Percentiles rank a stretch among this genome's conserved stretches.
phyloP scores from a whole-genome alignment of 345 rosid genomes.

The Brassica cretica region DNA sequence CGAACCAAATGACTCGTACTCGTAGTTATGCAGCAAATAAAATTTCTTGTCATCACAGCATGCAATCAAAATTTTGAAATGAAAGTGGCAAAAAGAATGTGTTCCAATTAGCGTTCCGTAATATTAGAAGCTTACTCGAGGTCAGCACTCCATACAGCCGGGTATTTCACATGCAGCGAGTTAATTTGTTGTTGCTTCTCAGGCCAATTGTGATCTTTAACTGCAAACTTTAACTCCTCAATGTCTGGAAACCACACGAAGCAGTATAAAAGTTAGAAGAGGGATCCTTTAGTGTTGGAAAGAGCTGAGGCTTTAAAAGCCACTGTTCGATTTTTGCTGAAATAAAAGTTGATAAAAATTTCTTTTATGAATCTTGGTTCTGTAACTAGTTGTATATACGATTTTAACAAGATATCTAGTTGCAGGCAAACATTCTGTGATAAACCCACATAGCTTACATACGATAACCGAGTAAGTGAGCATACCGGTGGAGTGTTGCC shows the following conservation, averaged over 20 bases:
- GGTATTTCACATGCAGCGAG: constrained; percentile 65
- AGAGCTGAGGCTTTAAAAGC: constrained; percentile 22
- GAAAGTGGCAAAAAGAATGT: constrained; percentile 7
- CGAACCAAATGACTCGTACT: constrained; percentile 20
- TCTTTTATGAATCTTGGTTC: constrained; percentile 16
- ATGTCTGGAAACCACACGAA: constrained; percentile 49
- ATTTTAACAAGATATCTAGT: constrained; percentile 9
- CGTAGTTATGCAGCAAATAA: constrained; percentile 17
- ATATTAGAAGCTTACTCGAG: constrained; percentile 53
- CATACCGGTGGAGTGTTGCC: constrained; percentile 48
- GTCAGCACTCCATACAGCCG: constrained; percentile 53
- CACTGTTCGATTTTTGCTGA: neutral
- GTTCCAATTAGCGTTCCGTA: neutral
- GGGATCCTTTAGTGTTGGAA: constrained; percentile 16
- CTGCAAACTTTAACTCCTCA: constrained; percentile 77
- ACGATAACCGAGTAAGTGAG: constrained; percentile 20
- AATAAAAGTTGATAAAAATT: neutral
- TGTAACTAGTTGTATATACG: neutral
- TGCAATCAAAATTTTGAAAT: constrained; percentile 1
- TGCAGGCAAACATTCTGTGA: constrained; percentile 10
- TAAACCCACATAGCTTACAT: neutral
- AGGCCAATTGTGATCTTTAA: constrained; percentile 67
- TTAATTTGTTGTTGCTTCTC: constrained; percentile 61
- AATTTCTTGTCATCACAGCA: neutral
- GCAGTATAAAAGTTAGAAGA: constrained; percentile 23